Base-by-base conservation (phyloP, 164 flowering plant genomes). In the Cinnamomum chago region DNA sequence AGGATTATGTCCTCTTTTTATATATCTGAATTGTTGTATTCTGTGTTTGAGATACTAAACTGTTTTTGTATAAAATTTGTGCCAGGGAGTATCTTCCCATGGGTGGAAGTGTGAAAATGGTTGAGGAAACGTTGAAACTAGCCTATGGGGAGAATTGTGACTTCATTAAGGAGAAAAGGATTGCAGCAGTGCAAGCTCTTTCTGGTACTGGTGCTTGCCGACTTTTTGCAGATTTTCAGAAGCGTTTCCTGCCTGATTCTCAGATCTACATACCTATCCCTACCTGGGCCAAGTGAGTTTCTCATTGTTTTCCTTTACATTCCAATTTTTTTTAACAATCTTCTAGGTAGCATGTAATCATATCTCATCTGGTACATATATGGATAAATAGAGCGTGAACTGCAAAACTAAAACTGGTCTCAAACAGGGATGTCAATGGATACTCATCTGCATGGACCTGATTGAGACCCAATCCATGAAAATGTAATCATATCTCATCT, bases 131-230 rank as follows among this genome's bases (percentile, higher is more conserved):
- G 51, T 68, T 95, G 84, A 93, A 90, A 87, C 84, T 93, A 70
- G 99, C 99, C 0, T 95, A 93, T 84, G 99, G 99, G 20, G 99
- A 93, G 78, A 83, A 90, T 73, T 92, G 98, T 67, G 90, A 90
- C 50, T 80, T 88, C 55, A 86, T 95, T 65, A 93, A 89, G 79
- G 97, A 92, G 70, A 90, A 90, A 78, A 77, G 86, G 76, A 89
- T 93, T 76, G 99, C 99, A 64, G 96, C 96, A 62, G 87, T 95
- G 50, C 99, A 95, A 85, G 81, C 96, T 67, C 90, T 95, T 35
- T 95, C 99, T 35, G 99, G 99, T 18, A 95, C 99, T 82, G 98
- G 98, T 78, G 99, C 99, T 70, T 95, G 99, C 88, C 82, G 98
- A 67, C 82, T 95, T 65, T 95, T 95, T 85, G 98, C 98, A 33